A percentile compares a stretch with the other conserved stretches of the same genome.
phyloP scores from a whole-genome alignment of 2,329 filamentous ascomycete genomes.

The Diplodia scrobiculata region DNA sequence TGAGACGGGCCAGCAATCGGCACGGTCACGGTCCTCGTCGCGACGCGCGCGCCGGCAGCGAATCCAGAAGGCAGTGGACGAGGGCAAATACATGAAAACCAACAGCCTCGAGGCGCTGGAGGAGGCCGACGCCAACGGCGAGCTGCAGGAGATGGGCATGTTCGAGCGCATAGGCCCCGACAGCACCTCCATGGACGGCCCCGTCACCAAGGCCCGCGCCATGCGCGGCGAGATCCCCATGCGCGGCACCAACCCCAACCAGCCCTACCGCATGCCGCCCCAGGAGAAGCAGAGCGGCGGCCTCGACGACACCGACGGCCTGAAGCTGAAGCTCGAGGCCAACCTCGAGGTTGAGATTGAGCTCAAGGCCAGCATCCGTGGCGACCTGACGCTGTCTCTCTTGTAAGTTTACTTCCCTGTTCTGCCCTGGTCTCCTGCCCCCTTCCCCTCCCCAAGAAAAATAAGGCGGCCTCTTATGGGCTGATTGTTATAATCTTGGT shows the following conservation, averaged over 20 bases:
- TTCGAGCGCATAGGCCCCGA: slow-evolving; percentile 61
- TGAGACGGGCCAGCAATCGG: slow-evolving; percentile 45
- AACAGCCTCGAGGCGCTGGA: slow-evolving; percentile 53
- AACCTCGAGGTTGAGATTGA: slow-evolving; percentile 84
- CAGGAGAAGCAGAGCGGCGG: slow-evolving; percentile 46
- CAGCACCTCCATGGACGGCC: slow-evolving; percentile 59
- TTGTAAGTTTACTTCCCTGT: slow-evolving; percentile 60
- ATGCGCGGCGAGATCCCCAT: slow-evolving; percentile 59
- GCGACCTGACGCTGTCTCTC: slow-evolving; percentile 76
- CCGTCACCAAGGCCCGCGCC: slow-evolving; percentile 57
- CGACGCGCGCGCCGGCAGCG: slow-evolving; percentile 52
- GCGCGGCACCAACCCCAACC: slow-evolving; percentile 55
- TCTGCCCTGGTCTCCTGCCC: background rate
- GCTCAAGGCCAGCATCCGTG: slow-evolving; percentile 81
- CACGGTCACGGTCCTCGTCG: slow-evolving; percentile 52
- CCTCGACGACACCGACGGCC: slow-evolving; percentile 62
- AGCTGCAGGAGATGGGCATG: slow-evolving; percentile 52
- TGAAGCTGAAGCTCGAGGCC: slow-evolving; percentile 72
- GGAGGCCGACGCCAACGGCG: slow-evolving; percentile 55
- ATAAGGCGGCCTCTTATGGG: slow-evolving; percentile 7
- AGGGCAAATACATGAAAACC: slow-evolving; percentile 58
- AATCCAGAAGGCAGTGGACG: slow-evolving; percentile 49
- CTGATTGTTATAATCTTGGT: slow-evolving; percentile 10
- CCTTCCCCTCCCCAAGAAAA: background rate
- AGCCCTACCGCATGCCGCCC: slow-evolving; percentile 47